These are phyloP conservation scores for Lachancea meyersii DNA, from an alignment of 805 yeast species.

Conservation along the genomic window DNA sequence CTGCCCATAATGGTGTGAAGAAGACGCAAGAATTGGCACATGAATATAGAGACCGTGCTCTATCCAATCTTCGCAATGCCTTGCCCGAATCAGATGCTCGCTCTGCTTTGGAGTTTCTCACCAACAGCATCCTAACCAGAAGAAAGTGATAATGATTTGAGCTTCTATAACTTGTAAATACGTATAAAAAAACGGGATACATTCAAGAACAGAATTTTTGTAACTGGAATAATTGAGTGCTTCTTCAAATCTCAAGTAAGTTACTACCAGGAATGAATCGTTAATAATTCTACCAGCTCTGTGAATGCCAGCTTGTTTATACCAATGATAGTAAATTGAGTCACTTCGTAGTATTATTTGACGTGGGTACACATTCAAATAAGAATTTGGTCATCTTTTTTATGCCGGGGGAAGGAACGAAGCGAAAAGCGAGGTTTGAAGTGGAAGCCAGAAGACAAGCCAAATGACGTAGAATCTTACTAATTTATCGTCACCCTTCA, in stretches of 20 bases:
- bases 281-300: too few species aligned
- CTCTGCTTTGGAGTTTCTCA: slow-evolving; percentile 77
- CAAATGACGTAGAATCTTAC: slow-evolving; percentile 41
- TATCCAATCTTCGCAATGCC: slow-evolving; percentile 53
- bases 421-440: slow-evolving; percentile 69
- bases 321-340: too few species aligned
- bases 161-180: background rate
- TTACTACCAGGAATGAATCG: too few species aligned
- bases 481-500: slow-evolving; percentile 16
- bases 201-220: too few species aligned
- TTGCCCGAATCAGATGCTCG: slow-evolving; percentile 88
- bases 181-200: background rate
- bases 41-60: slow-evolving; percentile 69
- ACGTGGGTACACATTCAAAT: too few species aligned
- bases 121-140: slow-evolving; percentile 79
- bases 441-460: slow-evolving; percentile 54
- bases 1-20: slow-evolving; percentile 62
- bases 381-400: slow-evolving; percentile 2
- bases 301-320: too few species aligned
- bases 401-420: slow-evolving; percentile 94
- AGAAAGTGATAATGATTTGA: slow-evolving; percentile 42
- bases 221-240: background rate
- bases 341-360: too few species aligned
- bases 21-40: slow-evolving; percentile 73
- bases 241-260: too few species aligned